These are phyloP conservation scores for Punica granatum DNA, from an alignment of 345 rosid genomes.

Conservation along the genomic window DNA sequence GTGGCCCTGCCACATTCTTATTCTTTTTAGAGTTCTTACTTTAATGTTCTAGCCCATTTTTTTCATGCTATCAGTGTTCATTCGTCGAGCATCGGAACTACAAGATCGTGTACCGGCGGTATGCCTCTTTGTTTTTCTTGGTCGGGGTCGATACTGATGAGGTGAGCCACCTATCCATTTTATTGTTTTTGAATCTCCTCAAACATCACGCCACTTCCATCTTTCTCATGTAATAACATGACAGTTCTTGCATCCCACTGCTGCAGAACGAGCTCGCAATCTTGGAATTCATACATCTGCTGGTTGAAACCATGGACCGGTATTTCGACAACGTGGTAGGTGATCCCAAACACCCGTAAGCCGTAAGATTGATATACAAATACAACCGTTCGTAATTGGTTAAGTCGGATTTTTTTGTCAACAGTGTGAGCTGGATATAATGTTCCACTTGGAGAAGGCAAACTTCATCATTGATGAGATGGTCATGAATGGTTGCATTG, in stretches of 20 bases:
- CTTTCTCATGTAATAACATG: background rate
- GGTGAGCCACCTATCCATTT: constrained; percentile 36
- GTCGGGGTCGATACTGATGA: constrained; percentile 93
- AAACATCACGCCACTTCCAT: background rate
- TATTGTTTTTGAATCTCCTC: background rate
- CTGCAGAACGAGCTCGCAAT: constrained; percentile 83
- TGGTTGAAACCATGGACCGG: constrained; percentile 94
- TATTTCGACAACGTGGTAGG: constrained; percentile 96
- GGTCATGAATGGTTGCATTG: constrained; percentile 92
- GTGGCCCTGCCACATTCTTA: too few relatives aligned
- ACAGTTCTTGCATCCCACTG: background rate
- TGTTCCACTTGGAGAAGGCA: constrained; percentile 98
- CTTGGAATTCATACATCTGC: constrained; percentile 87
- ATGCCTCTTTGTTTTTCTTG: constrained; percentile 88
- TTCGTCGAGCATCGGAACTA: constrained; percentile 96
- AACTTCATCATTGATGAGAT: constrained; percentile 98
- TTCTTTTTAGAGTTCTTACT: too few relatives aligned
- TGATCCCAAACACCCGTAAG: background rate
- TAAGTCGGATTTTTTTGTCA: background rate
- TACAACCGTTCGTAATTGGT: background rate
- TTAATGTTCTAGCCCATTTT: background rate
- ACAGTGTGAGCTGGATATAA: constrained; percentile 94
- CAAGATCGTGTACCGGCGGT: constrained; percentile 90
- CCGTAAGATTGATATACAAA: too few relatives aligned
- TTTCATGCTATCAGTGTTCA: constrained; percentile 55